Base-by-base conservation (phyloP, 2,329 filamentous ascomycete species). In the Alternaria consortialis region DNA sequence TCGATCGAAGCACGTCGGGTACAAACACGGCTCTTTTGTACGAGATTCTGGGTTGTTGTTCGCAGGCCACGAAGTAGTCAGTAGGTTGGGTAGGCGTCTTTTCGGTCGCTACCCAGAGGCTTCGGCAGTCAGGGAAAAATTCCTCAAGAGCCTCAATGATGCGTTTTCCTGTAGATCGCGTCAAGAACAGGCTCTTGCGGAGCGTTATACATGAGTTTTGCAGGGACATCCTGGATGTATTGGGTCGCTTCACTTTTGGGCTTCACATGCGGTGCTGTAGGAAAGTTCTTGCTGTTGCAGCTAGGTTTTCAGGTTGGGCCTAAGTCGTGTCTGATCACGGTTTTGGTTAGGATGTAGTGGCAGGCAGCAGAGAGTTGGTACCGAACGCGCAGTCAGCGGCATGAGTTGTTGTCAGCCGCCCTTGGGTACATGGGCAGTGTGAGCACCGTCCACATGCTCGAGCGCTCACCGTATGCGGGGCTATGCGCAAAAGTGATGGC, bases 351-450 rank as follows among this genome's bases (percentile, higher is more conserved):
- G 39, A 42, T 37, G 32, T 53, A 46, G 62, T 67, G 59, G 61
- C 53, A 57, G 59, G 62, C 34, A 37, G 25, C 29, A 56, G 54
- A 58, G 61, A 56, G 51, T 54, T 43, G 46, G 42, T 29, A 36
- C 37, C n/a, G 48, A 23, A 47, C 23, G 55, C 29, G 56, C 51
- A 55, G 52, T 31, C 51, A 53, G 57, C 39, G 47, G 43, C 56
- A 52, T 53, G 61, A 67, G 56, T 57, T 56, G 55, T 27, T 52
- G 64, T 63, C 60, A 67, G 64, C 59, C 59, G 62, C 57, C 20
- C 37, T 6, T 7, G 8, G 27, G 27, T 29, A 29, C 39, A 13
- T 25, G 20, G 20, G 55, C 61, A 57, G 48, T 51, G 56, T 50
- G 39, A 55, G 58, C 39, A 58, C 48, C 42, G 39, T 57, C 32